Conservation (phyloP, 2,329 filamentous ascomycete species). For the Talaromyces sp. region DNA sequence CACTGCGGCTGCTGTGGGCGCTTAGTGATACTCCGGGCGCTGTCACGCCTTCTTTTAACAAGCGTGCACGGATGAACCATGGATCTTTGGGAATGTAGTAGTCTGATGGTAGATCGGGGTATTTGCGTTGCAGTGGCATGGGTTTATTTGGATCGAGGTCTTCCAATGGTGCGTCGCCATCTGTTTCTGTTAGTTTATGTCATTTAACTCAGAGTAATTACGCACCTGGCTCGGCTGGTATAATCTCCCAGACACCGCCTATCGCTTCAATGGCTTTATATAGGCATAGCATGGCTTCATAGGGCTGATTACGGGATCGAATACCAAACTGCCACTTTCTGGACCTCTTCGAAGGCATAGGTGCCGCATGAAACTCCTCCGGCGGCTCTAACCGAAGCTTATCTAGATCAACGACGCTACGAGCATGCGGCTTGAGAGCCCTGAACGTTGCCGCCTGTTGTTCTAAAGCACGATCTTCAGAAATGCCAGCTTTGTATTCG, state of each 20-base stretch:
- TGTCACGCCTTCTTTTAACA: conserved; percentile 75
- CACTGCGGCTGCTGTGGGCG: conserved; percentile 40
- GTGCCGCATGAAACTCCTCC: conserved; percentile 49
- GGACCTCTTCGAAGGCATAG: conserved; percentile 56
- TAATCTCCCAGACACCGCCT: conserved; percentile 79
- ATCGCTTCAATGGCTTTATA: conserved; percentile 87
- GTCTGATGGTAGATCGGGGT: conserved; percentile 49
- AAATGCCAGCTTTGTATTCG: conserved; percentile 20
- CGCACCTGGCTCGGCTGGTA: conserved; percentile 42
- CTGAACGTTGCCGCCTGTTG: conserved; percentile 79
- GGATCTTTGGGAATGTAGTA: conserved; percentile 90
- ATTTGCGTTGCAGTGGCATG: conserved; percentile 42
- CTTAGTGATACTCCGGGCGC: conserved; percentile 45
- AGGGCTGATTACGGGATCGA: conserved; percentile 85
- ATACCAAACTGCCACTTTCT: conserved; percentile 99
- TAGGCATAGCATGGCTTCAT: conserved; percentile 91
- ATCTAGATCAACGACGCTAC: conserved; percentile 67
- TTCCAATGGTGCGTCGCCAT: conserved; percentile 23
- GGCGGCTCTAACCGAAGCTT: conserved; percentile 56
- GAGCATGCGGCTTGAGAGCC: conserved; percentile 79
- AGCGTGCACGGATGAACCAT: conserved; percentile 90
- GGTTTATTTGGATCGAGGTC: conserved; percentile 34
- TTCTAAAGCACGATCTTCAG: conserved; percentile 48
- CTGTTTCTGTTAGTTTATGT: conserved; percentile 15
- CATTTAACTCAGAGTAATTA: not conserved